A percentile compares a stretch with the other conserved stretches of the same genome.
Evolutionary conservation across 371 early-diverging fungal species (phyloP).

Genomic region (Mucor circinelloides): DNA sequence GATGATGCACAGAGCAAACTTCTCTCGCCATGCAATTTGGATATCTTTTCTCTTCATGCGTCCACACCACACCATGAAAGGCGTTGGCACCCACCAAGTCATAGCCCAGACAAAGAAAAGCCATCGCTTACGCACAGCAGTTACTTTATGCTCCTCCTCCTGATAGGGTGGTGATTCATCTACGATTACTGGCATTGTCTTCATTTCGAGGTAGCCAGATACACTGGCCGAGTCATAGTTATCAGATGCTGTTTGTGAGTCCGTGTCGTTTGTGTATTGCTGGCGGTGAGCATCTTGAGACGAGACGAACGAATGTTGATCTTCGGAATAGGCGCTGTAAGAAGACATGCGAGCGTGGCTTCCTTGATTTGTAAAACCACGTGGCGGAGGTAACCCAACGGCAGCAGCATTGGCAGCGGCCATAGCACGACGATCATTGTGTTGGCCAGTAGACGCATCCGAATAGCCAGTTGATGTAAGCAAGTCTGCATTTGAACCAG

Average conservation of each 20-base stretch:
- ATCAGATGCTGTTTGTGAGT: constrained; percentile 29
- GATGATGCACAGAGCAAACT: constrained; percentile 76
- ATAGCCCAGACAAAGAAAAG: constrained; percentile 77
- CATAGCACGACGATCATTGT: constrained; percentile 1
- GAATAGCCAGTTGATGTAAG: not conserved
- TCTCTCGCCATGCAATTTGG: constrained; percentile 87
- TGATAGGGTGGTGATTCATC: constrained; percentile 6
- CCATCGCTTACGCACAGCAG: constrained; percentile 72
- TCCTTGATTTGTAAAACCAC: constrained; percentile 2
- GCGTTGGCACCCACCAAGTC: constrained; percentile 91
- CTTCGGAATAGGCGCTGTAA: constrained; percentile 47
- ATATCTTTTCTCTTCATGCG: constrained; percentile 81
- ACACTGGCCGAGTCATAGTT: not conserved
- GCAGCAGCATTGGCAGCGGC: constrained; percentile 21
- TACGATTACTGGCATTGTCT: constrained; percentile 29
- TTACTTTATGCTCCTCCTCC: constrained; percentile 21
- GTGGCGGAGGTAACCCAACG: constrained; percentile 23
- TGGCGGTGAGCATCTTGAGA: constrained; percentile 46
- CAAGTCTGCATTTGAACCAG: constrained; percentile 36
- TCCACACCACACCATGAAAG: constrained; percentile 64
- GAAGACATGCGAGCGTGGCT: not conserved
- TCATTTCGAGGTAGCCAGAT: constrained; percentile 15
- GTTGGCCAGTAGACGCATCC: not conserved
- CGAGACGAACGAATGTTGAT: constrained; percentile 59
- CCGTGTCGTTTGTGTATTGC: constrained; percentile 10